Evolutionary conservation across 352 stramenopile genomes (phyloP).

Genomic region (Pythium myriotylum): DNA sequence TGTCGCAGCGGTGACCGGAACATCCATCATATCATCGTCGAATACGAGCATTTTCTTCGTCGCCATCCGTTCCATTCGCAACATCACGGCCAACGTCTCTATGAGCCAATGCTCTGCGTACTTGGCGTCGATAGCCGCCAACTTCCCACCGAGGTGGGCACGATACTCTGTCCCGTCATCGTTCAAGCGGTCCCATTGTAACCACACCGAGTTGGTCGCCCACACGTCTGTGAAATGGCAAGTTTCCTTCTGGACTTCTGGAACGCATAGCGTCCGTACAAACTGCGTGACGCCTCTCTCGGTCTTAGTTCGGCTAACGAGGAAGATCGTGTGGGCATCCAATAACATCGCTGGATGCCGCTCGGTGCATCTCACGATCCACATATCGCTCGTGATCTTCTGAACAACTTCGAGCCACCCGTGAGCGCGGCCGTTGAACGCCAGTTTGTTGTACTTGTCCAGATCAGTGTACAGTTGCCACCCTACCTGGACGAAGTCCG

Average conservation of each 20-base stretch:
- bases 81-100: too few species aligned
- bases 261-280: not conserved
- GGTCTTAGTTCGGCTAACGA: slow-evolving; percentile 12
- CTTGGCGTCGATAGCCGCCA: too few species aligned
- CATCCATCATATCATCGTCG: too few species aligned
- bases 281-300: not conserved
- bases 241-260: not conserved
- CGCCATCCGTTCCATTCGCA: too few species aligned
- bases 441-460: not conserved
- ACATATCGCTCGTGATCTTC: not conserved
- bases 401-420: not conserved
- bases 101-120: too few species aligned
- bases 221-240: not conserved
- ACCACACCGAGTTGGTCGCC: not conserved
- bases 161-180: too few species aligned
- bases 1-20: too few species aligned
- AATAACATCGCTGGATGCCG: not conserved
- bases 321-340: slow-evolving; percentile 3
- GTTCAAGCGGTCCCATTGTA: not conserved
- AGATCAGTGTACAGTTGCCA: slow-evolving; percentile 15
- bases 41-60: too few species aligned
- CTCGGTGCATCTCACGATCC: slow-evolving; percentile 1
- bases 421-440: not conserved
- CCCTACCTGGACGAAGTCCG: not conserved
- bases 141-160: too few species aligned